phyloP scores from a whole-genome alignment of 257 asterid species.

The Solanum peruvianum region DNA sequence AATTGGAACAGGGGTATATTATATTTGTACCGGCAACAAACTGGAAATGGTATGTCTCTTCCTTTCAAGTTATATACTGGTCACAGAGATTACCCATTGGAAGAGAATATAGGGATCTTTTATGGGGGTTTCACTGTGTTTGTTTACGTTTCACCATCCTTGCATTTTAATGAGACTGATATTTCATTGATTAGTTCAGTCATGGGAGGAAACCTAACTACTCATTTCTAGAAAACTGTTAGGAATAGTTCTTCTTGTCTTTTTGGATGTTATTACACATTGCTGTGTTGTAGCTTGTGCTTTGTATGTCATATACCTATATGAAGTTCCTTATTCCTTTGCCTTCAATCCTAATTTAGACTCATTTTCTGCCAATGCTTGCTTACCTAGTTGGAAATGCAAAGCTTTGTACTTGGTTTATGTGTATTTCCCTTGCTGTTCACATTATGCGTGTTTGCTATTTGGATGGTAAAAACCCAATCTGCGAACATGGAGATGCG shows the following conservation, averaged over 20 bases:
- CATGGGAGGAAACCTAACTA: background rate
- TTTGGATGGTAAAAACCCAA: background rate
- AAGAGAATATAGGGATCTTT: background rate
- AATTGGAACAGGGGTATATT: constrained; percentile 63
- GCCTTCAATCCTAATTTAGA: background rate
- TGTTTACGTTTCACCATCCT: background rate
- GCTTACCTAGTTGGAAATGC: background rate
- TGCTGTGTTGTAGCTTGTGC: background rate
- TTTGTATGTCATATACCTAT: background rate
- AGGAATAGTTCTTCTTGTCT: background rate
- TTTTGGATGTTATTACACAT: background rate
- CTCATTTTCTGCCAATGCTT: background rate
- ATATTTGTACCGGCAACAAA: constrained; percentile 52
- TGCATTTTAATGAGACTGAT: background rate
- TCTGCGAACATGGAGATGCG: background rate
- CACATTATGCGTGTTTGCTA: background rate
- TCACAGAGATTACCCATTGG: background rate
- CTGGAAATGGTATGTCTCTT: constrained; percentile 60
- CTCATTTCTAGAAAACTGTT: background rate
- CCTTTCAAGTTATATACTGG: background rate
- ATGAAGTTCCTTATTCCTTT: background rate
- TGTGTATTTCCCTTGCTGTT: background rate
- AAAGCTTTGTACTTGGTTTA: background rate
- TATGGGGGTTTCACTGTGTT: background rate
- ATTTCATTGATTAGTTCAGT: background rate